Evolutionary conservation across 352 stramenopile genomes (phyloP), one percentile per base, ranked within the genome.

Genomic region (Globisporangium radiosum): DNA sequence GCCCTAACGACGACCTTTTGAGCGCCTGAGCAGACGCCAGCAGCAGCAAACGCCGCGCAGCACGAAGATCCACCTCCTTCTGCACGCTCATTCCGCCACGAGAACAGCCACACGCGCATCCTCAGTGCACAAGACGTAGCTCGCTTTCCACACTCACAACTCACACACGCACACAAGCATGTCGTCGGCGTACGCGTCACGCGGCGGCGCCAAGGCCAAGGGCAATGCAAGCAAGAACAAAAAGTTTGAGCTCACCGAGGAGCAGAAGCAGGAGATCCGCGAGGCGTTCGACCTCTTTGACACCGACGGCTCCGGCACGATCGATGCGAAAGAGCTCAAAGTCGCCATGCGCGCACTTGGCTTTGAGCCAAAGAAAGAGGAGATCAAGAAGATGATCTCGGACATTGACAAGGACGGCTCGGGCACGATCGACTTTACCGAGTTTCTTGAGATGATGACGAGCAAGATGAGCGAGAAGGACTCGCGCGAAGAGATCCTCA

Each of bases 381-480:
- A 97, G 57, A 98, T 99, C 60, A 98, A 98, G 70, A 92, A 98
- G 72, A 97, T 98, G 87, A 98, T 98, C 67, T 83, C 81, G 54
- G 93, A 98, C 68, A 98, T 98, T 61, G 91, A 98, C 71, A 97
- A 98, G 73, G 92, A 98, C 77, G 85, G 84, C 54, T 95, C 76
- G 5, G 92, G 94, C 48, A 92, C 87, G 47, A 98, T 98, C 64
- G 94, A 98, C 70, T 99, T 98, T 68, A 95, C 97, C 54, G 95
- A 98, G 71, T 99, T 99, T 63, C 70, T 99, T 15, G 91, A 98
- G 64, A 97, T 98, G 81, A 98, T 99, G 92, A 98, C 96, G 49
- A 94, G 80, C 52, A 98, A 98, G 73, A 97, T 98, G 87, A 97
- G 85, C 72, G 94, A 98, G 65, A 98, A 98, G 74, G 94, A 98